Evolutionary conservation across 2,329 filamentous ascomycete genomes (phyloP).

Genomic region (Chrysoporthe cubensis): DNA sequence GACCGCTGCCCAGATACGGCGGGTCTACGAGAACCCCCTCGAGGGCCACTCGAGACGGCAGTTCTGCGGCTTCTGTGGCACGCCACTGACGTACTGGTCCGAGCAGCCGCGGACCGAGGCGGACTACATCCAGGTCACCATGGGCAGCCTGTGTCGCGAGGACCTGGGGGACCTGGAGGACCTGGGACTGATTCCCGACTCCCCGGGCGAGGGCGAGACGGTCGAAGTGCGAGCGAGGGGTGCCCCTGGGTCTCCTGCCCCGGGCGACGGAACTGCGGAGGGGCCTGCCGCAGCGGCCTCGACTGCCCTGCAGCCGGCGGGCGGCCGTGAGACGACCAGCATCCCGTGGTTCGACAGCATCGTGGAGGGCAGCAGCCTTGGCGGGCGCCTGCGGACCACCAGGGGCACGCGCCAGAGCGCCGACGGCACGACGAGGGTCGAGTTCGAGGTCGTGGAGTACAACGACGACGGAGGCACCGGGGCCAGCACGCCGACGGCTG

Average conservation of each 20-base stretch:
- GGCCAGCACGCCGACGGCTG: conserved; percentile 37
- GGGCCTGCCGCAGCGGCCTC: conserved; percentile 22
- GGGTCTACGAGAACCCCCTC: conserved; percentile 65
- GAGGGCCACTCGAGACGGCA: conserved; percentile 67
- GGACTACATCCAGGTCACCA: conserved; percentile 77
- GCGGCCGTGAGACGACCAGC: conserved; percentile 65
- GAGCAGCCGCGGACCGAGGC: conserved; percentile 72
- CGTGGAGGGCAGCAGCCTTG: conserved; percentile 75
- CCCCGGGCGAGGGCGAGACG: conserved; percentile 35
- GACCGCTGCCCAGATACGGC: conserved; percentile 66
- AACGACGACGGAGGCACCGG: conserved; percentile 45
- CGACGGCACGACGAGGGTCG: conserved; percentile 69
- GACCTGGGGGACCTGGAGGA: conserved; percentile 76
- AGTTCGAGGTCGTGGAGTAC: conserved; percentile 87
- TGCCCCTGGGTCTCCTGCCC: conserved; percentile 33
- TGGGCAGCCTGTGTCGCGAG: conserved; percentile 75
- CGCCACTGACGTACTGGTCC: conserved; percentile 81
- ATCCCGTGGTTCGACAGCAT: conserved; percentile 87
- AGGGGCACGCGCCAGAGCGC: conserved; percentile 60
- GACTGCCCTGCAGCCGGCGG: conserved; percentile 29
- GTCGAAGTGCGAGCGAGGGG: conserved; percentile 35
- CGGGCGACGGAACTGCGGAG: conserved; percentile 38
- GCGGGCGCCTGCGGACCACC: conserved; percentile 64
- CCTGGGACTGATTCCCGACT: conserved; percentile 69
- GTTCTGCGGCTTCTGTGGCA: conserved; percentile 93